Base-by-base conservation (phyloP, 805 yeast genomes). In the Ogataea glucozyma region DNA sequence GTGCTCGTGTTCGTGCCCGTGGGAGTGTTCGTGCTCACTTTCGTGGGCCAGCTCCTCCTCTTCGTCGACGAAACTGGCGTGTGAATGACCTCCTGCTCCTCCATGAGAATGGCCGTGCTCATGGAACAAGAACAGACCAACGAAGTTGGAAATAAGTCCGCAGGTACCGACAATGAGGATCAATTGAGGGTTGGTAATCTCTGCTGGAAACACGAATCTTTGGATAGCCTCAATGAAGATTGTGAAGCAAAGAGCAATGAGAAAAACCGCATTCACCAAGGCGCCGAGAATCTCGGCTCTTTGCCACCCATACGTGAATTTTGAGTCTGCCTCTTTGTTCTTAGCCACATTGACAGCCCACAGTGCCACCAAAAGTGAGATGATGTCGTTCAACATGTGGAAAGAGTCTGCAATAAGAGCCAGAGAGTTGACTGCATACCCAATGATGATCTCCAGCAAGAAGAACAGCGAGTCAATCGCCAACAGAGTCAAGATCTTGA, bases 201-300 rank as follows among this genome's bases (percentile, higher is more conserved):
- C 79, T 32, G 82, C 89, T 3, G 96, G 96, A 52, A 80, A 78
- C 39, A 91, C 71, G 50, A 91, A 79, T 60, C 99, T 77, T 67
- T 90, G 97, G 45, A 91, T 67, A 5, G 98, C 97, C 66, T 91
- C 99, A 48, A 93, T 81, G 54, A 87, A 78, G 52, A 91, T 93
- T 22, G 97, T 83, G 59, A 93, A 83, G 62, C 99, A 91, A 49
- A 91, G 74, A 1, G 98, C 98, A 51, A 93, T 72, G 51, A 91
- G 65, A 56, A 93, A 93, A 8, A 93, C 97, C 3, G 97, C 97
- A 60, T 91, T 91, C 52, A 91, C 78, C 46, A 91, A 73, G 7
- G 98, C 99, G 43, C 99, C 99, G 47, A 91, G 72, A 40, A 91
- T 90, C 65, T 91, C 99, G 4, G 98, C 98, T 53, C 99, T 76